Evolutionary conservation across 768 basidiomycete species (phyloP).

Genomic region (Astraeus odoratus): DNA sequence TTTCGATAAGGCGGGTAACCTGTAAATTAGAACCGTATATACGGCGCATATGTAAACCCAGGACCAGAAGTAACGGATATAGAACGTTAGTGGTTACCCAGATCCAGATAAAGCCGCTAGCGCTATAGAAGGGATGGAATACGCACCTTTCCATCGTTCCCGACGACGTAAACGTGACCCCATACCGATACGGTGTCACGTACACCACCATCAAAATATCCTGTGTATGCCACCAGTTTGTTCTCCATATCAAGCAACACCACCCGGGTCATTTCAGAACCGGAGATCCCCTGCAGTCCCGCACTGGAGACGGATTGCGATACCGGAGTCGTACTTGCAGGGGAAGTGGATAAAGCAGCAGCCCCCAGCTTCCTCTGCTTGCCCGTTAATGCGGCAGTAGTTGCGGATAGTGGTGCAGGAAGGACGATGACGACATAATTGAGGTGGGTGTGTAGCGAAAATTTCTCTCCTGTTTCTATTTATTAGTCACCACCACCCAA

Average conservation of each 20-base stretch:
- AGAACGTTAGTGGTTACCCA: background rate
- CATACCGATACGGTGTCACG: slow-evolving; percentile 76
- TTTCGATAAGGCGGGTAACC: slow-evolving; percentile 67
- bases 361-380: slow-evolving; percentile 19
- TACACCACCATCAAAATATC: slow-evolving; percentile 77
- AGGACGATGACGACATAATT: slow-evolving; percentile 89
- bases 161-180: slow-evolving; percentile 73
- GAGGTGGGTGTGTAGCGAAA: slow-evolving; percentile 65
- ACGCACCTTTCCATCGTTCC: slow-evolving; percentile 70
- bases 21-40: slow-evolving; percentile 17
- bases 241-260: slow-evolving; percentile 90
- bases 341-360: slow-evolving; percentile 7
- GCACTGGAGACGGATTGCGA: background rate
- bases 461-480: slow-evolving; percentile 39
- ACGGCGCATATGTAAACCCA: no score
- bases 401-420: slow-evolving; percentile 65
- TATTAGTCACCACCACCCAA: background rate
- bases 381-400: slow-evolving; percentile 5
- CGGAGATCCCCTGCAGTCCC: slow-evolving; percentile 30
- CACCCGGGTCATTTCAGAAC: slow-evolving; percentile 67
- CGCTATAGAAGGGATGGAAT: background rate
- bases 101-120: background rate
- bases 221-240: slow-evolving; percentile 81
- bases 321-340: background rate
- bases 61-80: background rate